These are phyloP conservation scores for Phytophthora colocasiae DNA, from an alignment of 352 stramenopile genomes.

Conservation along the genomic window DNA sequence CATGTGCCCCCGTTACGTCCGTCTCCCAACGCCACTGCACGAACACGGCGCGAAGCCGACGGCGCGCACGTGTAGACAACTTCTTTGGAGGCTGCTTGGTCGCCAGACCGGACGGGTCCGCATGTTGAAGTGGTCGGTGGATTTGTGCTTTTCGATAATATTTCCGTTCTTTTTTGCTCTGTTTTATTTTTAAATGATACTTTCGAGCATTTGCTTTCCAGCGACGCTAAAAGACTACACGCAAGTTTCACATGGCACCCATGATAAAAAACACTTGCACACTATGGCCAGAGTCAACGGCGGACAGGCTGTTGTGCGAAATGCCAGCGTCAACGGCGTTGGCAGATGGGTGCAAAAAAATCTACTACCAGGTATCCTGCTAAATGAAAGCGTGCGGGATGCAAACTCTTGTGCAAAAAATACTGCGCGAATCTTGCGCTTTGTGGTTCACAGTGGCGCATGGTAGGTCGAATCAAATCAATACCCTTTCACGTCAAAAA, in stretches of 20 bases:
- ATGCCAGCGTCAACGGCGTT: neutral
- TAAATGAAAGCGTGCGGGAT: too few relatives aligned
- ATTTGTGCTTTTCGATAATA: slow-evolving; percentile 21
- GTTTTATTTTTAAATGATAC: too few relatives aligned
- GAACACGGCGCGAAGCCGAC: slow-evolving; percentile 21
- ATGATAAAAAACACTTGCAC: slow-evolving; percentile 4
- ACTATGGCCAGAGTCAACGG: slow-evolving; percentile 10
- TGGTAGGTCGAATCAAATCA: slow-evolving; percentile 27
- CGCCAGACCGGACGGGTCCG: slow-evolving; percentile 15
- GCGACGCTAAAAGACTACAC: slow-evolving; percentile 7
- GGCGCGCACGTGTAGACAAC: slow-evolving; percentile 14
- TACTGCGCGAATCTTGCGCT: neutral
- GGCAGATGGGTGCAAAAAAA: slow-evolving; percentile 7
- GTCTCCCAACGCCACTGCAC: slow-evolving; percentile 9
- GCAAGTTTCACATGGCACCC: neutral
- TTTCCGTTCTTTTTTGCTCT: too few relatives aligned
- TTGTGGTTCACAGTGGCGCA: neutral
- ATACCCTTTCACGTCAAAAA: slow-evolving; percentile 16
- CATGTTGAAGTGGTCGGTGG: slow-evolving; percentile 26
- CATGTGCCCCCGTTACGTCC: slow-evolving; percentile 27
- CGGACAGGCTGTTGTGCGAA: slow-evolving; percentile 23
- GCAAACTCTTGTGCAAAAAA: neutral
- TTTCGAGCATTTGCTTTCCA: too few relatives aligned
- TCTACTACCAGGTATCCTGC: too few relatives aligned
- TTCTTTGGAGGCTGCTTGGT: slow-evolving; percentile 19